Base-by-base conservation (phyloP, 2,329 filamentous ascomycete genomes). In the Fusarium clavum region DNA sequence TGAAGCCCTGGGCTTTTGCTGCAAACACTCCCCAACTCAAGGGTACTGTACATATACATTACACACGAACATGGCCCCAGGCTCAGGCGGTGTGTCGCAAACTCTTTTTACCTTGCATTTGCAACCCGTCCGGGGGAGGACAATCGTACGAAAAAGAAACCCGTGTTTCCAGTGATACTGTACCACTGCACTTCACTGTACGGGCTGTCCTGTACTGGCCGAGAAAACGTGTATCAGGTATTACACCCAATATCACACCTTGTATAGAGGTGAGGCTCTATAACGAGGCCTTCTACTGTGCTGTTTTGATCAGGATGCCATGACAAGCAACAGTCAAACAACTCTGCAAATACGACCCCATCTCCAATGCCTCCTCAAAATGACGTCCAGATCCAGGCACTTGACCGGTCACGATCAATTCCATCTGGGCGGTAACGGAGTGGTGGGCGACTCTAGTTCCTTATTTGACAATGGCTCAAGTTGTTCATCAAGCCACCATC, bases 391-490 rank as follows among this genome's bases (percentile, higher is more conserved):
- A 49, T 57, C 24, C 53, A 62, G 61, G 34, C 54, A 69, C 67
- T 68, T 63, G 60, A 64, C 65, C 51, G 62, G 62, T 72, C 51
- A 64, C 22, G 48, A 70, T 69, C 63, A 59, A 63, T 55, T 57
- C 72, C 68, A 47, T 38, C 58, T 38, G 60, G 63, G 40, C 61
- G 70, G 70, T 72, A 78, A 45, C 61, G 65, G 57, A 67, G 74
- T 68, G 77, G 76, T 76, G 75, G 74, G 73, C 59, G 62, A 75
- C 60, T 38, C 45, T 52, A 44, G 27, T 43, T 64, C 45, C 68
- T 77, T 71, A 79, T 80, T 80, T 74, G 79, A 70, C 78, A 79
- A 80, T 80, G 74, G 72, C 70, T 59, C 14, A 20, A 13, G n/a
- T 29, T 20, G 38, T 44, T 64, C 44, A 55, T 49, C 57, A 59